phyloP scores from a whole-genome alignment of 352 stramenopile genomes.

The Blastocystis sp. region DNA sequence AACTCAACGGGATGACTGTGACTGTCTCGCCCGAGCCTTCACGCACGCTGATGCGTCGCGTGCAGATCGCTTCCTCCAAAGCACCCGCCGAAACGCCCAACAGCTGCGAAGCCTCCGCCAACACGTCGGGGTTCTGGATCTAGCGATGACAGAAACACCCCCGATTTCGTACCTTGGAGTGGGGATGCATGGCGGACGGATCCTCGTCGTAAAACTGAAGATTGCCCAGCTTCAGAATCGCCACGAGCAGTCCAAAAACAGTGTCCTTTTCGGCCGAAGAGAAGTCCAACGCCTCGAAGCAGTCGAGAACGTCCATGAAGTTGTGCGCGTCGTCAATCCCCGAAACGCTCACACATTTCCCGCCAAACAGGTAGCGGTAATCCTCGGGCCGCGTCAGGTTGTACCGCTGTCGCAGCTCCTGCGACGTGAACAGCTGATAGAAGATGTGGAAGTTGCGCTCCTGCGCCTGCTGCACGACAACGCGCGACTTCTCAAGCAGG shows the following conservation, averaged over 20 bases:
- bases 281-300: constrained; percentile 81
- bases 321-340: constrained; percentile 84
- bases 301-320: constrained; percentile 75
- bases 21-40: constrained; percentile 84
- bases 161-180: constrained; percentile 76
- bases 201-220: constrained; percentile 81
- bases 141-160: constrained; percentile 74
- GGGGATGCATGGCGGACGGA: constrained; percentile 74
- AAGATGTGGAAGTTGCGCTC: constrained; percentile 89
- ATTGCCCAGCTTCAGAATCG: constrained; percentile 89
- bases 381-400: constrained; percentile 70
- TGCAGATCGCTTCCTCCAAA: constrained; percentile 85
- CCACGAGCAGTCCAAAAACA: constrained; percentile 85
- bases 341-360: constrained; percentile 80
- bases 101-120: constrained; percentile 80
- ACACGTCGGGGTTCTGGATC: constrained; percentile 73
- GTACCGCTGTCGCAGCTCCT: neutral
- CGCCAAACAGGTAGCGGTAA: constrained; percentile 83
- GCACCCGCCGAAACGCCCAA: constrained; percentile 81
- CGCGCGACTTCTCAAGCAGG: constrained; percentile 83
- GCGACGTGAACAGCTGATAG: constrained; percentile 79
- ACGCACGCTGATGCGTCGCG: constrained; percentile 85
- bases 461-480: constrained; percentile 79
- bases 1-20: constrained; percentile 57
- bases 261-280: constrained; percentile 80